A percentile compares a stretch with the other conserved stretches of the same genome.
phyloP scores from a whole-genome alignment of 2,329 filamentous ascomycete genomes.

The Verticillium alfalfae region DNA sequence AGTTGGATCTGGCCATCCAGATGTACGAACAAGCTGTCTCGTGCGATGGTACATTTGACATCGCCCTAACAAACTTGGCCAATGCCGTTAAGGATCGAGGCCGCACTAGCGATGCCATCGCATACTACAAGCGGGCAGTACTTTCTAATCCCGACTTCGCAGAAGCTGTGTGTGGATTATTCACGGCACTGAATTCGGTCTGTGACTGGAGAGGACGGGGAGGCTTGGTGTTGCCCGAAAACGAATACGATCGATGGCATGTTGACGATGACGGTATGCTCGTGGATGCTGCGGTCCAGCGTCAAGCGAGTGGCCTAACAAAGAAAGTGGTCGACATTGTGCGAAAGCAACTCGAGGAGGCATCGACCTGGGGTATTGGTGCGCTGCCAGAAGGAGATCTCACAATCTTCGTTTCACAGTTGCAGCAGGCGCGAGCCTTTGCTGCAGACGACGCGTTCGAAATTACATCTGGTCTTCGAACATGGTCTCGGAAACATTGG shows the following conservation, averaged over 20 bases:
- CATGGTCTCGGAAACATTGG: slow-evolving; percentile 73
- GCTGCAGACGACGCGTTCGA: slow-evolving; percentile 25
- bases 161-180: slow-evolving; percentile 91
- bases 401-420: slow-evolving; percentile 40
- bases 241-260: slow-evolving; percentile 84
- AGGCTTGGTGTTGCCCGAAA: slow-evolving; percentile 69
- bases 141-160: slow-evolving; percentile 91
- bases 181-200: slow-evolving; percentile 92
- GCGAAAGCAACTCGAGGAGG: slow-evolving; percentile 78
- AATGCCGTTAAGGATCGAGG: slow-evolving; percentile 98
- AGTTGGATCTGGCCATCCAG: slow-evolving; percentile 82
- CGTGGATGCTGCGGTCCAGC: slow-evolving; percentile 60
- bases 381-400: slow-evolving; percentile 54
- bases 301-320: slow-evolving; percentile 71
- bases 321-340: slow-evolving; percentile 89
- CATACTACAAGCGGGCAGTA: slow-evolving; percentile 87
- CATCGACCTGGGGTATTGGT: slow-evolving; percentile 78
- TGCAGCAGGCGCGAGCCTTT: slow-evolving; percentile 32
- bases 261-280: slow-evolving; percentile 82
- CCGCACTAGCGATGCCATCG: slow-evolving; percentile 83
- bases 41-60: slow-evolving; percentile 93
- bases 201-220: slow-evolving; percentile 91
- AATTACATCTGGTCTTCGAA: slow-evolving; percentile 33
- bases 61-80: slow-evolving; percentile 90
- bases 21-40: slow-evolving; percentile 96